phyloP scores from a whole-genome alignment of 2,329 filamentous ascomycete genomes.

The Xylaria digitata region DNA sequence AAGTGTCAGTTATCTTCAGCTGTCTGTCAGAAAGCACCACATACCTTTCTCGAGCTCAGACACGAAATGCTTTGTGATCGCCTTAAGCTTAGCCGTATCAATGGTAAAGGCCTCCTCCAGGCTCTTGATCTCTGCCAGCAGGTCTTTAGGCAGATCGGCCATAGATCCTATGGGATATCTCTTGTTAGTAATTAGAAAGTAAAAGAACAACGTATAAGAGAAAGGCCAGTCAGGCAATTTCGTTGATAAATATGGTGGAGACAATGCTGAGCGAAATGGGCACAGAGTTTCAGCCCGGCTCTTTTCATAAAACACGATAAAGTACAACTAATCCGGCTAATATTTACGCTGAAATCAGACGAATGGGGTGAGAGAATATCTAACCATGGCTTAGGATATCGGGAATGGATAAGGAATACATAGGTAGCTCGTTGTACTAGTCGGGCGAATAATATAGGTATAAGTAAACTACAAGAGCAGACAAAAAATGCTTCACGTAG shows the following conservation, averaged over 20 bases:
- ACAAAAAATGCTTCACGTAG: not conserved
- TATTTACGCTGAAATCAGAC: not conserved
- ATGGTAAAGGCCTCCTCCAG: constrained; percentile 89
- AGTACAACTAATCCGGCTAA: not conserved
- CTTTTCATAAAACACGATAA: constrained; percentile 33
- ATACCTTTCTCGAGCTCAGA: constrained; percentile 86
- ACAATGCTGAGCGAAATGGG: constrained; percentile 41
- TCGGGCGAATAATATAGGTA: not conserved
- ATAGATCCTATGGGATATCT: constrained; percentile 74
- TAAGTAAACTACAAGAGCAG: not conserved
- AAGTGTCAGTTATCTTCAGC: constrained; percentile 24
- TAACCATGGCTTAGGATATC: not conserved
- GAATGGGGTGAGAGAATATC: not conserved
- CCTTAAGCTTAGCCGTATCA: constrained; percentile 81
- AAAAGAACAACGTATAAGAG: not conserved
- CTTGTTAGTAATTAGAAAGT: constrained; percentile 14
- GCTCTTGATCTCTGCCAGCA: constrained; percentile 81
- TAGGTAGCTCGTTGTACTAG: constrained; percentile 1
- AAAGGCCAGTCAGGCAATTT: constrained; percentile 19
- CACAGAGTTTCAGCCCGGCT: constrained; percentile 30
- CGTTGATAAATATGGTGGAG: constrained; percentile 27
- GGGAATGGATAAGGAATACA: not conserved
- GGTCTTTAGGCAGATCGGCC: constrained; percentile 87
- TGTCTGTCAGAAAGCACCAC: constrained; percentile 10
- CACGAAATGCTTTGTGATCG: constrained; percentile 90